Evolutionary conservation across 1,284 basidiomycete genomes (phyloP).

Genomic region (Pholiota adiposa): DNA sequence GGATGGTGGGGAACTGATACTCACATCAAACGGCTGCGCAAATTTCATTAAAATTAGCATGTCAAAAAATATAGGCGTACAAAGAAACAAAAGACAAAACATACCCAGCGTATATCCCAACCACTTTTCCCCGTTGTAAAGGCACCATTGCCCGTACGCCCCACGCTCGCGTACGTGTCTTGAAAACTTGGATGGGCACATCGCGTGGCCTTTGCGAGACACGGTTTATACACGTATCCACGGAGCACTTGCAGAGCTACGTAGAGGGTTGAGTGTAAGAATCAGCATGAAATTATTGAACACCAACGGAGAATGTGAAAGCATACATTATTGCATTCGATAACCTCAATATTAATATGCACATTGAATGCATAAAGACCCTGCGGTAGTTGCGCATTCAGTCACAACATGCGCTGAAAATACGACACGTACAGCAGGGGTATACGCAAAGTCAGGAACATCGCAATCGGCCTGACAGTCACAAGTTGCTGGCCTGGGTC

Average conservation of each 20-base stretch:
- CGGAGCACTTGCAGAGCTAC: constrained; percentile 50
- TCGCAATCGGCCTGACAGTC: constrained; percentile 37
- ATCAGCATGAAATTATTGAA: neutral
- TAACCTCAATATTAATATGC: constrained; percentile 48
- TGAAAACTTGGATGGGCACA: constrained; percentile 58
- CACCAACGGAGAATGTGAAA: neutral
- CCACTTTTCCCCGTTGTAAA: constrained; percentile 54
- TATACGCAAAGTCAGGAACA: constrained; percentile 45
- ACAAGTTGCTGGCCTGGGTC: constrained; percentile 26
- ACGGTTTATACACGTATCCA: constrained; percentile 50
- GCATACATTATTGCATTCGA: constrained; percentile 64
- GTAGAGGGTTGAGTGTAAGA: neutral
- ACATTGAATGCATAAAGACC: constrained; percentile 52
- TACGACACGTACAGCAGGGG: constrained; percentile 27
- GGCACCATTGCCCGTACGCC: constrained; percentile 48
- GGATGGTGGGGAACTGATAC: neutral
- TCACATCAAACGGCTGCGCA: constrained; percentile 35
- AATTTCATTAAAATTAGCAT: neutral
- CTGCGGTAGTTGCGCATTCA: constrained; percentile 32
- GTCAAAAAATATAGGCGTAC: neutral
- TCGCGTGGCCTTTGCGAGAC: constrained; percentile 54
- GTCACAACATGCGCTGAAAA: neutral
- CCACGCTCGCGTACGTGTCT: constrained; percentile 57
- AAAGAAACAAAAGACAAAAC: constrained; percentile 17
- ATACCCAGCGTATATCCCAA: constrained; percentile 69